Base-by-base conservation (phyloP, 192 early-diverging fungal species). In the Backusella macrospora region DNA sequence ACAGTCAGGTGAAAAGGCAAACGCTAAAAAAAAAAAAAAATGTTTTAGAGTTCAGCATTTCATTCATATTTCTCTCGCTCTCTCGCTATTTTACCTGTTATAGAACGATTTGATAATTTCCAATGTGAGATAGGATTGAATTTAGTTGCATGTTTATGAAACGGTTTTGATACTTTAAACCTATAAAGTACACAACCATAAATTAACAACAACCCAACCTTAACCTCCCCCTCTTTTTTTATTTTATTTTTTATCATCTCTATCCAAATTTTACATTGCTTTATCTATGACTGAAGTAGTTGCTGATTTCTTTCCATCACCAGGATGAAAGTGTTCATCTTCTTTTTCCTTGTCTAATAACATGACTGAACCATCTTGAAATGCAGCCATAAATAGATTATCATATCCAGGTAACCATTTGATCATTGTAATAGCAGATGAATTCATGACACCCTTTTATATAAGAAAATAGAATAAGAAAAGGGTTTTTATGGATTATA, bases 381-480 rank as follows among this genome's bases (percentile, higher is more conserved):
- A 96, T 2, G 94, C 89, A 4, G 88, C 95, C 81, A 96, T 90
- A 74, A 99, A 97, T 74, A 89, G 78, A 45, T 78, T 92, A 62
- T 95, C 93, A 0, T 93, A 94, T 14, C 89, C 92, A 0, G 96
- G 97, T 67, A 98, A 76, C 96, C 97, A 99, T 77, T 89, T 89
- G 8, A 98, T 87, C 77, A 90, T 89, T 10, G 92, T 92, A 16
- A 96, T 92, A 14, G 87, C 82, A 6, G 89, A 84, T 38, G 84
- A 82, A 55, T 86, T 88, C 62, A 96, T 92, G 0, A 86, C 76
- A 21, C 89, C 90, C 87, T 91, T 73, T n/a, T n/a, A n/a, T n/a
- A n/a, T n/a, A n/a, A n/a, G n/a, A n/a, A n/a, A n/a, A n/a, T n/a
- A n/a, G n/a, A n/a, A n/a, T n/a, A n/a, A n/a, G n/a, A n/a, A n/a